Conservation (phyloP, 495 filamentous ascomycete species). For the Alectoria sarmentosa region DNA sequence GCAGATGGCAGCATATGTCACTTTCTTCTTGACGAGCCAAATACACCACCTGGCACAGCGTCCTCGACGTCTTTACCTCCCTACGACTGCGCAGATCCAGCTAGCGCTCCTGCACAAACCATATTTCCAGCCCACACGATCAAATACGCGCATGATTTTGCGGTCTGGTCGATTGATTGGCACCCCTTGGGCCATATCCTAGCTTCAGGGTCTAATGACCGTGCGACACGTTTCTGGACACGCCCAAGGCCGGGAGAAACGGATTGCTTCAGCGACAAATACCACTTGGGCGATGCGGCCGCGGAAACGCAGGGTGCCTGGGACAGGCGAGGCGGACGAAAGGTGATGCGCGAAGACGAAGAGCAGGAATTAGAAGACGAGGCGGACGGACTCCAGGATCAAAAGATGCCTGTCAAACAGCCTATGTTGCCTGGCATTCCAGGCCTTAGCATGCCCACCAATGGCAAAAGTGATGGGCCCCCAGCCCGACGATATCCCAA, state of each 20-base stretch:
- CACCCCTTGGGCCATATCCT: slow-evolving; percentile 94
- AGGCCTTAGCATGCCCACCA: slow-evolving; percentile 32
- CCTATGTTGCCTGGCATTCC: slow-evolving; percentile 47
- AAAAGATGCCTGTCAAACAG: slow-evolving; percentile 62
- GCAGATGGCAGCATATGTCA: slow-evolving; percentile 84
- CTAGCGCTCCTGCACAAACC: slow-evolving; percentile 70
- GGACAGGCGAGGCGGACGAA: slow-evolving; percentile 69
- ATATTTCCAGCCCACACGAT: slow-evolving; percentile 83
- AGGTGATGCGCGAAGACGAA: slow-evolving; percentile 82
- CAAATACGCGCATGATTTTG: slow-evolving; percentile 81
- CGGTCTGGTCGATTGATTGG: slow-evolving; percentile 97
- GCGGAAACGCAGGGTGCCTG: slow-evolving; percentile 91
- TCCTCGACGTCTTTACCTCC: slow-evolving; percentile 62
- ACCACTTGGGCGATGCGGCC: slow-evolving; percentile 89
- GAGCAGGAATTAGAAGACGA: slow-evolving; percentile 91
- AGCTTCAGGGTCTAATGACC: slow-evolving; percentile 97
- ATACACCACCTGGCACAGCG: slow-evolving; percentile 62
- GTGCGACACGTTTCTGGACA: slow-evolving; percentile 94
- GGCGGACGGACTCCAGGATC: slow-evolving; percentile 86
- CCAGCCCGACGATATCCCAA: slow-evolving; percentile 39
- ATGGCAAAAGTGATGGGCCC: slow-evolving; percentile 33
- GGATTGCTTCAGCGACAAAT: slow-evolving; percentile 76
- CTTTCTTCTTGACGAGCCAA: slow-evolving; percentile 88
- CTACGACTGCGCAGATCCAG: slow-evolving; percentile 74
- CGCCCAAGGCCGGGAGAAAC: slow-evolving; percentile 79